Percentiles rank a stretch among this genome's conserved stretches.
Conservation (phyloP, 176 grass and related monocot genomes). For the Ananas comosus region DNA sequence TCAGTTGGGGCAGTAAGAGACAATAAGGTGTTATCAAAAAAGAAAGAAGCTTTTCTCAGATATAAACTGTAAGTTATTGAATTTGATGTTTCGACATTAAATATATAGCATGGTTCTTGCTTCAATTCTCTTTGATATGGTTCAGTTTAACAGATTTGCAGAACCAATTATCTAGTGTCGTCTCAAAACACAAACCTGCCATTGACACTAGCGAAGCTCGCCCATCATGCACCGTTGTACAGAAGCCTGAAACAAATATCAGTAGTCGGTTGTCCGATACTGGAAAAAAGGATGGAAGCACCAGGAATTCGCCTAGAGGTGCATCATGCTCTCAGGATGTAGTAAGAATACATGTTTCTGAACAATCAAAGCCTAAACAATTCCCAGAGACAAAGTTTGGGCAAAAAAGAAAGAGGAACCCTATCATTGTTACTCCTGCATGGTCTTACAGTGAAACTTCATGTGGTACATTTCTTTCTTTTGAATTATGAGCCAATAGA, state of each 20-base stretch:
- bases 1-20: slow-evolving; percentile 34
- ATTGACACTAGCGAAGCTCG: slow-evolving; percentile 34
- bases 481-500: slow-evolving; percentile 4
- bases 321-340: slow-evolving; percentile 33
- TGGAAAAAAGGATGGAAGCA: neutral
- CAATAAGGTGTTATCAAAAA: slow-evolving; percentile 66
- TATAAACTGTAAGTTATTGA: slow-evolving; percentile 73
- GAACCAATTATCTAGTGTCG: slow-evolving; percentile 63
- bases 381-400: slow-evolving; percentile 38
- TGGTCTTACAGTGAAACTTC: slow-evolving; percentile 85
- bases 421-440: slow-evolving; percentile 86
- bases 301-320: slow-evolving; percentile 16
- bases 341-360: slow-evolving; percentile 33
- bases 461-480: slow-evolving; percentile 43
- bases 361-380: slow-evolving; percentile 32
- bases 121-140: slow-evolving; percentile 27
- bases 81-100: slow-evolving; percentile 25
- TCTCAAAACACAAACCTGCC: slow-evolving; percentile 54
- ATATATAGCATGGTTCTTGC: slow-evolving; percentile 13
- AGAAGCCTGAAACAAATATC: slow-evolving; percentile 31
- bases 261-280: slow-evolving; percentile 13
- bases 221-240: slow-evolving; percentile 26
- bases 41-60: slow-evolving; percentile 91
- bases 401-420: slow-evolving; percentile 79
- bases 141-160: slow-evolving; percentile 98